phyloP scores from a whole-genome alignment of 306 rosid species.

The Alnus rubra region DNA sequence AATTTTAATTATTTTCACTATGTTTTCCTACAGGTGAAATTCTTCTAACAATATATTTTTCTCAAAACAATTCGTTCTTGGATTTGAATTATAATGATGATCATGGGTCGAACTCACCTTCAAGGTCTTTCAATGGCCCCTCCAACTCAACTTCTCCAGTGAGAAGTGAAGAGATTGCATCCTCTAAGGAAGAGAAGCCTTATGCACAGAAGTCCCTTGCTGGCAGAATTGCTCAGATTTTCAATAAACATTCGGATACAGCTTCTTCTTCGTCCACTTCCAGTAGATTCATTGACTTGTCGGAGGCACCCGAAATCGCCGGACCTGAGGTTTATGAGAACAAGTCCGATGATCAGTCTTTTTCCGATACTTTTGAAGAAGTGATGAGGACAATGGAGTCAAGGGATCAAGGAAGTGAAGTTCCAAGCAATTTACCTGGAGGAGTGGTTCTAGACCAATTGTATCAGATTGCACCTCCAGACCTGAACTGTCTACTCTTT shows the following conservation, averaged over 20 bases:
- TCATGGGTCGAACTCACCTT: conserved; percentile 36
- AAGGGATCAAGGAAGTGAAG: conserved; percentile 63
- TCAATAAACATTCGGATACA: conserved; percentile 54
- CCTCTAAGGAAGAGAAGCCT: conserved; percentile 58
- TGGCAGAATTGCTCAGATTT: conserved; percentile 70
- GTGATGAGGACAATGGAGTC: conserved; percentile 50
- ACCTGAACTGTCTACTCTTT: conserved; percentile 67
- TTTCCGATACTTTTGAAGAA: conserved; percentile 66
- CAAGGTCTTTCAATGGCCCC: conserved; percentile 35
- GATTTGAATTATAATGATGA: conserved; percentile 36
- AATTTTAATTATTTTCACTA: background rate
- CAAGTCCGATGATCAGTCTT: conserved; percentile 57
- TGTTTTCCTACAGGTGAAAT: conserved; percentile 60
- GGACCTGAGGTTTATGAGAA: conserved; percentile 43
- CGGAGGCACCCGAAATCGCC: conserved; percentile 49
- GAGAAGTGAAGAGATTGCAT: conserved; percentile 51
- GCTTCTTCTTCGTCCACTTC: conserved; percentile 41
- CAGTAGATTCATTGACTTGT: conserved; percentile 42
- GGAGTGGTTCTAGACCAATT: conserved; percentile 82
- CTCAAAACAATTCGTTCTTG: conserved; percentile 34
- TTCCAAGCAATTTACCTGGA: conserved; percentile 75
- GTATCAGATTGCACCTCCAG: conserved; percentile 63
- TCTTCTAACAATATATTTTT: conserved; percentile 54
- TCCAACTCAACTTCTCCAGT: conserved; percentile 58
- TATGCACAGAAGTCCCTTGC: conserved; percentile 64